phyloP scores from a whole-genome alignment of 208 protist genomes.

The Strigomonas galati region DNA sequence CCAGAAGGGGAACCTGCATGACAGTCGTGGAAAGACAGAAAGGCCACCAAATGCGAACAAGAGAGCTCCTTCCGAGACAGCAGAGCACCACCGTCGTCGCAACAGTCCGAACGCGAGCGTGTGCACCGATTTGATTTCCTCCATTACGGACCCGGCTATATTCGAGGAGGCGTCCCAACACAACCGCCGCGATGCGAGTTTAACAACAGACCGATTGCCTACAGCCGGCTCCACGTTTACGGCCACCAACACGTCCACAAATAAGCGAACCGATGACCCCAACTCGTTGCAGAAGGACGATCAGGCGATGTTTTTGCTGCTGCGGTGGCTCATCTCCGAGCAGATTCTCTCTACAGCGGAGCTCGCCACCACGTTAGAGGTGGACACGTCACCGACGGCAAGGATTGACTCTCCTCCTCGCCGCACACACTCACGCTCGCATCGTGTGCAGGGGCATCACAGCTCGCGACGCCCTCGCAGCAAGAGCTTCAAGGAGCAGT shows the following conservation, averaged over 20 bases:
- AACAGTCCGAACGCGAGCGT: neutral
- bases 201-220: neutral
- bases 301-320: slow-evolving; percentile 29
- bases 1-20: neutral
- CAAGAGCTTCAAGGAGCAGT: neutral
- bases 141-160: slow-evolving; percentile 3
- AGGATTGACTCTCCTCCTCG: neutral
- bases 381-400: no score
- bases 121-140: neutral
- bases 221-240: neutral
- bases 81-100: neutral
- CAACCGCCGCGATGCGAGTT: neutral
- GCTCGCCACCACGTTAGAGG: slow-evolving; percentile 24
- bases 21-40: neutral
- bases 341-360: slow-evolving; percentile 24
- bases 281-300: slow-evolving; percentile 2
- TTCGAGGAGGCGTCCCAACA: neutral
- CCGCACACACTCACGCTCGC: no score
- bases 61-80: no score
- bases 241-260: neutral
- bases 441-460: neutral
- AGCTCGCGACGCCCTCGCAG: neutral
- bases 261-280: neutral
- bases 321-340: slow-evolving; percentile 43
- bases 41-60: neutral